These are phyloP conservation scores for Ensete glaucum DNA, from an alignment of 176 grass and related monocot genomes.

Conservation along the genomic window DNA sequence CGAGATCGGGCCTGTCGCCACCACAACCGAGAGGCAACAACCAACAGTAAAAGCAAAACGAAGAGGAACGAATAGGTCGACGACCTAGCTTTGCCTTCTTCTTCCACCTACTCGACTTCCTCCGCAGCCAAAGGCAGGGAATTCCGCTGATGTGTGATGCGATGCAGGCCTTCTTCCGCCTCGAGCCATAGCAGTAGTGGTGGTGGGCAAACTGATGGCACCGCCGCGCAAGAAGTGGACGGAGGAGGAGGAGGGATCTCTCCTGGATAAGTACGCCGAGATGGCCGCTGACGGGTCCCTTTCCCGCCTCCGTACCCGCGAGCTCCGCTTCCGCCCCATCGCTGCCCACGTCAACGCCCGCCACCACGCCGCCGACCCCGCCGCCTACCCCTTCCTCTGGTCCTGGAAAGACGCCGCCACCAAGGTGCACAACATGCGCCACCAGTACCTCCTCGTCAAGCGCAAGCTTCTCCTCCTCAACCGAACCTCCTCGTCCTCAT, in stretches of 20 bases:
- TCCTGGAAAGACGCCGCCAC: constrained; percentile 23
- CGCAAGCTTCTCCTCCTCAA: constrained; percentile 4
- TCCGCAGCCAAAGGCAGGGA: not conserved
- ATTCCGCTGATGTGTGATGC: not conserved
- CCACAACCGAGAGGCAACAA: not conserved
- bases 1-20: not conserved
- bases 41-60: not conserved
- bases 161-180: not conserved
- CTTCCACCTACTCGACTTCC: not conserved
- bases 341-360: constrained; percentile 13
- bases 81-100: not conserved
- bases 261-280: constrained; percentile 15
- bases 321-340: constrained; percentile 6
- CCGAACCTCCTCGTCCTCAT: not conserved
- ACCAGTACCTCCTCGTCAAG: constrained; percentile 23
- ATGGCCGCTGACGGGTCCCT: constrained; percentile 15
- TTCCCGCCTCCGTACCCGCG: constrained; percentile 8
- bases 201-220: not conserved
- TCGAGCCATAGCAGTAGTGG: not conserved
- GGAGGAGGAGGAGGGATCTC: constrained; percentile 22
- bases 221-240: constrained; percentile 23
- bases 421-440: constrained; percentile 20
- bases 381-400: constrained; percentile 12
- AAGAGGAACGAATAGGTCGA: too few relatives aligned
- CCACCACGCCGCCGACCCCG: constrained; percentile 12